Base-by-base conservation (phyloP, 306 rosid genomes). In the Rubus idaeus region DNA sequence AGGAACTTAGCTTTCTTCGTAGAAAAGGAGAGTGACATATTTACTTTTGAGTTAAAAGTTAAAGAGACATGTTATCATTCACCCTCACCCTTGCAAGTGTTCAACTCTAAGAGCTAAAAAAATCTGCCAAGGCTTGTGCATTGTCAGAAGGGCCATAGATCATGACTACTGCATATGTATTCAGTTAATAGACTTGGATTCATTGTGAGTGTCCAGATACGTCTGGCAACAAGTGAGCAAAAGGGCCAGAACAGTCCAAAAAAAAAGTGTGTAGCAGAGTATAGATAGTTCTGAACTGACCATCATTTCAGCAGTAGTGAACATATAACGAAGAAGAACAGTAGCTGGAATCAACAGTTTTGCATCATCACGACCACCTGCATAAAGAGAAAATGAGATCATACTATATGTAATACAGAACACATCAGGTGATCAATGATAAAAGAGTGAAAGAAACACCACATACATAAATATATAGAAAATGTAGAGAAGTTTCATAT, bases 291-390 rank as follows among this genome's bases (percentile, higher is more conserved):
- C 18, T 76, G 65, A 57, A 78, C 77, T 45, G 75, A 91, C 99
- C 90, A 96, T 88, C 87, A 95, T 87, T 84, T 95, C 98, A 72
- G 92, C 91, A 68, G 87, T 93, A 76, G 89, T 64, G 82, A 95
- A 95, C 99, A 95, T 92, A 79, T 77, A 82, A 40, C 96, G 90
- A 63, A 95, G 97, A 87, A 95, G 77, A 75, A 91, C 85, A 18
- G 96, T 92, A 20, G 97, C 85, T 80, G 97, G 96, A 85, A 95
- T 88, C 58, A 84, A 87, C 79, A 91, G 58, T 85, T 92, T 90
- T 50, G 88, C 83, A 88, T 95, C 96, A 72, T 95, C 99, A 56
- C 90, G 97, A 45, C 99, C 99, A 78, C 92, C 99, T 95, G 84
- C 77, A 83, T 40, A 70, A 42, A 50, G 68, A 70, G 70, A 77